Evolutionary conservation across 2,329 filamentous ascomycete genomes (phyloP), one percentile per base, ranked within the genome.

Genomic region (Epichloe elymi): DNA sequence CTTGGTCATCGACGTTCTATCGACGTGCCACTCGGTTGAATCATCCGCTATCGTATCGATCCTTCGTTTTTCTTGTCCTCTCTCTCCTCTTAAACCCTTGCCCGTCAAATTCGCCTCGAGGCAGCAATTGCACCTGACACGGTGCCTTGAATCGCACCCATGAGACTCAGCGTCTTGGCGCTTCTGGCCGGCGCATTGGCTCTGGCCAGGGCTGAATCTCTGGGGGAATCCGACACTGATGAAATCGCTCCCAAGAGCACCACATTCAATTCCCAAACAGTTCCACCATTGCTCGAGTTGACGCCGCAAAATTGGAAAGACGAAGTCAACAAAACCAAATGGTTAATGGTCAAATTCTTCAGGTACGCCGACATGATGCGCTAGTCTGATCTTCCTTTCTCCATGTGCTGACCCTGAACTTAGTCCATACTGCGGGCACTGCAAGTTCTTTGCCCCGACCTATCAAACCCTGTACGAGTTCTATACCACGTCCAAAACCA

Each of bases 381-480:
- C 37, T 40, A 14, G 39, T 42, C 14, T 8, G 20, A 10, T 11
- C 14, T 14, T 30, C 19, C 46, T 44, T 20, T 40, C 36, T 2
- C 48, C 64, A 64, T 51, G 59, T 52, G 3, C 41, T 62, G 33
- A 55, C 54, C 42, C 46, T 65, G 12, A 60, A 61, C 33, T 7
- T 53, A 81, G 78, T 59, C 78, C 78, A 11, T 79, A 72, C 57
- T 82, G 78, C 67, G 76, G 75, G 45, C 88, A 95, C 67, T 96
- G 90, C 71, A 76, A 77, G 64, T 73, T 77, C 47, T 86, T 88
- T 61, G 88, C 87, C 49, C 93, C 93, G 7, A 83, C 80, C 48
- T 96, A 82, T 74, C 89, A 97, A 69, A 96, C 90, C 5, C 68
- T 91, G 14, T 95, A 97, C 74, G 93, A 98, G 70, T 96, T 83